Evolutionary conservation across 495 filamentous ascomycete species (phyloP), one percentile per base, ranked within the genome.

Genomic region (Talaromyces adpressus): DNA sequence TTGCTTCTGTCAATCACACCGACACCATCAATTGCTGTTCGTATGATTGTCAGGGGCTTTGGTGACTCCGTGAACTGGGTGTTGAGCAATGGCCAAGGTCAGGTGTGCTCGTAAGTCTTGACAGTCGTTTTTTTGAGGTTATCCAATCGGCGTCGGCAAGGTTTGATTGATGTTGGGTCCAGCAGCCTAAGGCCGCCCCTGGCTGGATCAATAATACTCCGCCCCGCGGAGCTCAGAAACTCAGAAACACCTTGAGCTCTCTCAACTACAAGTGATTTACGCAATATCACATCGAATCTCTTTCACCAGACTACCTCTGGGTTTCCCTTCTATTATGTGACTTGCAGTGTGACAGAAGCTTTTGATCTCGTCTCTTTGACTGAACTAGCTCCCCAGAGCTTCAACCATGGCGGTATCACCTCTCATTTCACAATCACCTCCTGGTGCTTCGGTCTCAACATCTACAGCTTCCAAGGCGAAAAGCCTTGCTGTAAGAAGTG

Each of bases 321-420:
- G 0, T 49, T 6, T 49, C 18, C 18, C 0, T 20, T 49, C 4
- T 20, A 6, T 49, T 1, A 41, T 41, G 14, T 41, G n/a, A n/a
- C n/a, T n/a, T n/a, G n/a, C n/a, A n/a, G n/a, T n/a, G n/a, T n/a
- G 36, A 16, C 6, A 41, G 36, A 41, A 41, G 4, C 36, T 4
- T 41, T 41, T 14, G 3, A 16, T 4, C 22, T 12, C 52, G n/a
- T 56, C 8, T 56, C 16, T 8, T 29, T 27, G 22, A 14, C 18
- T 56, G n/a, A 25, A 4, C 22, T 3, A 25, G 23, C 18, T 53
- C 49, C 47, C 18, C 18, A 12, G 11, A 56, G 11, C 23, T 29
- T 9, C 52, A 29, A 56, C 14, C 3, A 62, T 62, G 60, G 60
- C 60, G n/a, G 60, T 62, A 27, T 62, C 60, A 16, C 60, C 60